Evolutionary conservation across 176 grass and related monocot genomes (phyloP).

Genomic region (Guadua angustifolia): DNA sequence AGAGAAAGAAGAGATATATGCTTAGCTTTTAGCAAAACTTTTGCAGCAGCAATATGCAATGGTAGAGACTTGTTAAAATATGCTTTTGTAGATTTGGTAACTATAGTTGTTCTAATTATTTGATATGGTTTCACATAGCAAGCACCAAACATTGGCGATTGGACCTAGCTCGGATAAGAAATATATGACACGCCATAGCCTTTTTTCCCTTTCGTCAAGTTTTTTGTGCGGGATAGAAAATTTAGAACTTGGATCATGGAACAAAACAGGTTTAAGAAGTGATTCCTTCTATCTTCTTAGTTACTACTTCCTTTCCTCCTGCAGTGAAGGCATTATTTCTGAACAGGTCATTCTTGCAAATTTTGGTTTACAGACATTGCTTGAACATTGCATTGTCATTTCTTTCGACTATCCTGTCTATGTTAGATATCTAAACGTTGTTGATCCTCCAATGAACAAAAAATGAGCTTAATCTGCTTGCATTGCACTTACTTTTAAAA

Average conservation of each 20-base stretch:
- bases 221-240: no score
- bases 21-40: neutral
- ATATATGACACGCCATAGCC: no score
- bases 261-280: no score
- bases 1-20: constrained; percentile 87
- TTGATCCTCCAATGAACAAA: neutral
- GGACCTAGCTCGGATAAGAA: no score
- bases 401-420: neutral
- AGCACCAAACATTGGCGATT: no score
- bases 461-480: neutral
- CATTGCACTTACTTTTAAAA: neutral
- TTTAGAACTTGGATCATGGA: no score
- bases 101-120: no score
- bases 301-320: neutral
- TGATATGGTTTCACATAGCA: no score
- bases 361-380: neutral
- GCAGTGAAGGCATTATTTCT: neutral
- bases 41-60: neutral
- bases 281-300: no score
- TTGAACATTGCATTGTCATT: neutral
- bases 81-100: no score
- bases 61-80: no score
- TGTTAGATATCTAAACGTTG: neutral
- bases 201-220: no score
- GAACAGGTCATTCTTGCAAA: constrained; percentile 8